These are phyloP conservation scores for Phyllostachys edulis DNA, from an alignment of 176 grass and related monocot genomes.

Conservation along the genomic window DNA sequence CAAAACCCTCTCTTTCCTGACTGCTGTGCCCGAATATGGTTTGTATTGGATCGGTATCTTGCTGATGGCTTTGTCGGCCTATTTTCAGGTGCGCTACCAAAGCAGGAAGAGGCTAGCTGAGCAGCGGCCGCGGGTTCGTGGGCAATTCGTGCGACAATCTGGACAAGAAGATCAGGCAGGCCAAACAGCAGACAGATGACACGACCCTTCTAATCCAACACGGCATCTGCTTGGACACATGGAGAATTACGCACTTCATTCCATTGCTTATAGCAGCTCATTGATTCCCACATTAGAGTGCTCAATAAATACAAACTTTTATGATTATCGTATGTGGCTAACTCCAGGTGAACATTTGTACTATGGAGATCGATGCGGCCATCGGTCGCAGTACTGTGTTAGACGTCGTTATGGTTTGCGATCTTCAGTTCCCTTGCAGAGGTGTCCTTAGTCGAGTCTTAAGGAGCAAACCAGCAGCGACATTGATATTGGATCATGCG, in stretches of 20 bases:
- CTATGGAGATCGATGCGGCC: constrained; percentile 3
- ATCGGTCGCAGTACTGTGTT: not conserved
- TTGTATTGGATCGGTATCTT: constrained; percentile 19
- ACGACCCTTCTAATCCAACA: not conserved
- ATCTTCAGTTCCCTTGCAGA: constrained; percentile 40
- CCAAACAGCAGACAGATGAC: constrained; percentile 59
- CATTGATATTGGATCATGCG: not conserved
- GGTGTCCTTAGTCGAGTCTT: not conserved
- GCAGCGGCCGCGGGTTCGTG: constrained; percentile 67
- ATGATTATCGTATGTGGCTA: not conserved
- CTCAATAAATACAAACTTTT: constrained; percentile 23
- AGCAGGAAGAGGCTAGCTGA: constrained; percentile 92
- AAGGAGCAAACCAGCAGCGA: constrained; percentile 21
- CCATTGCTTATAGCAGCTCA: constrained; percentile 28
- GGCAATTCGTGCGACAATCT: constrained; percentile 78
- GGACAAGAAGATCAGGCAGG: constrained; percentile 41
- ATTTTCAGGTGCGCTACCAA: constrained; percentile 82
- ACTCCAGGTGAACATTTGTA: constrained; percentile 16
- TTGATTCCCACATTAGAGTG: constrained; percentile 22
- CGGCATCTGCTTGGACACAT: not conserved
- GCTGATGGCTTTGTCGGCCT: constrained; percentile 41
- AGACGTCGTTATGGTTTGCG: not conserved
- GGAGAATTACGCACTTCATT: constrained; percentile 28
- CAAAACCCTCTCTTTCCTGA: not conserved
- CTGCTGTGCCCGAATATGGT: not conserved